These are phyloP conservation scores for Jatropha podagrica DNA, from an alignment of 441 rosid genomes.

Conservation along the genomic window DNA sequence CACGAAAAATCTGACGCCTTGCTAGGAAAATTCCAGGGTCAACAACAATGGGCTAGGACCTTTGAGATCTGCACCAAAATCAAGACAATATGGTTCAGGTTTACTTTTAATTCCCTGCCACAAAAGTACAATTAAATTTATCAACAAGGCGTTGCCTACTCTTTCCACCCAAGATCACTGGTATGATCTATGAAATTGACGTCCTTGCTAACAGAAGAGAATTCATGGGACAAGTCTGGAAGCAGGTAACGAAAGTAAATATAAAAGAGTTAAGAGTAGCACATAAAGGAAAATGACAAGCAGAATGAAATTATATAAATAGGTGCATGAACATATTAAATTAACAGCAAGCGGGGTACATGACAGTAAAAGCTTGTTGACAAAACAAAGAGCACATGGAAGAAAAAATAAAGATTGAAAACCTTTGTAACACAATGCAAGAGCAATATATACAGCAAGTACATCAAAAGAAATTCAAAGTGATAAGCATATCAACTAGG, in stretches of 20 bases:
- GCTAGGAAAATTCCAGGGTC: conserved; percentile 83
- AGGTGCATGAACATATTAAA: not conserved
- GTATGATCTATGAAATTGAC: conserved; percentile 86
- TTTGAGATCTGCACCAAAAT: conserved; percentile 52
- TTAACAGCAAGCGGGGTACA: not conserved
- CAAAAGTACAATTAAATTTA: conserved; percentile 4
- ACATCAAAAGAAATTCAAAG: not conserved
- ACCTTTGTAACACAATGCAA: not conserved
- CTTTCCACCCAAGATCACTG: conserved; percentile 96
- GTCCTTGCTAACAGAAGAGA: conserved; percentile 67
- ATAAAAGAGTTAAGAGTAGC: conserved; percentile 6
- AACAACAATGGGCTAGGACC: conserved; percentile 76
- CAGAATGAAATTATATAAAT: not conserved
- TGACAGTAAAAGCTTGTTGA: not conserved
- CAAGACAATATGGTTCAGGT: conserved; percentile 21
- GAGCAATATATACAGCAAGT: not conserved
- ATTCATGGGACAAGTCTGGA: conserved; percentile 73
- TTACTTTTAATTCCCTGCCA: not conserved
- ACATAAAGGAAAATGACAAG: not conserved
- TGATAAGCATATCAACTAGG: not conserved
- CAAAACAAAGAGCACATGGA: not conserved
- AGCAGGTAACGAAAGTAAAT: conserved; percentile 21
- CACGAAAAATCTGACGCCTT: conserved; percentile 75
- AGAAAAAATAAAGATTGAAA: not conserved
- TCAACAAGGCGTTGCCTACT: conserved; percentile 48